Evolutionary conservation across 495 filamentous ascomycete species (phyloP), one percentile per base, ranked within the genome.

Genomic region (Hyaloscypha variabilis): DNA sequence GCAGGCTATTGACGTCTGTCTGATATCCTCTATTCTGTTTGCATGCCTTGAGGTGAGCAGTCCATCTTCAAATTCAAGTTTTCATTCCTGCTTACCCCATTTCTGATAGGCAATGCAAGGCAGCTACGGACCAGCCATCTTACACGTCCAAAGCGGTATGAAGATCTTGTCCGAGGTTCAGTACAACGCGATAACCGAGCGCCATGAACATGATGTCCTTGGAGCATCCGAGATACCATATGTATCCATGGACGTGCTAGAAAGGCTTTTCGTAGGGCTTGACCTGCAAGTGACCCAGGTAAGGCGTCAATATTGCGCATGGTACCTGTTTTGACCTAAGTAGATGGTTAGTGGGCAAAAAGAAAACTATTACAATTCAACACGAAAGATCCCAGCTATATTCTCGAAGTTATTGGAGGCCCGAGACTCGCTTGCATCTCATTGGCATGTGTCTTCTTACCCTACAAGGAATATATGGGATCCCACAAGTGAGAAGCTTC

Each of bases 61-160:
- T 19, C 4, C 6, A 5, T 30, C 23, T 36, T 3, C 14, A 5
- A 8, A 31, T 6, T n/a, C 59, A 24, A 54, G 51, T 8, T 8
- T 11, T 54, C 23, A 54, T 14, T 29, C 25, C 10, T 29, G 4
- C 19, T n/a, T 14, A 2, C 42, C 50, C 11, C 42, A 19, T 24
- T 30, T 39, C 46, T 50, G 8, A 14, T 21, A 70, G 68, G 61
- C 25, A 6, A 56, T 88, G 6, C 80, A 79, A 49, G 84, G 85
- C 3, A 71, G 77, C 28, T 79, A 77, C 62, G 58, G 57, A 10
- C 62, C 77, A 1, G 80, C 78, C 10, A 74, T 76, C 19, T 63
- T 71, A 3, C 85, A 87, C 72, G 75, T 87, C 13, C 74, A 78
- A 62, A 79, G 71, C 59, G 82, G 82, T 5, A 24, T 77, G 17